Evolutionary conservation across 225 moss, liverwort and hornwort genomes (phyloP).

Genomic region (Ulota crispa): DNA sequence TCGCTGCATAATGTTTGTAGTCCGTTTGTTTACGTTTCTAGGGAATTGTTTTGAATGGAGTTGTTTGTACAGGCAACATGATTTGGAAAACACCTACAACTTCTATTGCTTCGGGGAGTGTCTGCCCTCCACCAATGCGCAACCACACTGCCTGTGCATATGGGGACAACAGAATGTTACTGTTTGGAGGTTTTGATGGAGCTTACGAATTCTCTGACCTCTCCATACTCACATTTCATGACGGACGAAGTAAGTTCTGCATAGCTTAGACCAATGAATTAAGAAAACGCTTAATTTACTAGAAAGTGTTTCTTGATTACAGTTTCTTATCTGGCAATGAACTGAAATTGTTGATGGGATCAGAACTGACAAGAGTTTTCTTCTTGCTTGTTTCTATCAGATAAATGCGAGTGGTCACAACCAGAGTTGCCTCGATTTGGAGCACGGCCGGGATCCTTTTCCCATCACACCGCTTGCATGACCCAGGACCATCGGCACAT

Average conservation of each 20-base stretch:
- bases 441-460: constrained; percentile 67
- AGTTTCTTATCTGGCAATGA: constrained; percentile 10
- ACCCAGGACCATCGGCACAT: constrained; percentile 55
- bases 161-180: constrained; percentile 61
- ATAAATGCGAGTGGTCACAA: constrained; percentile 84
- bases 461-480: constrained; percentile 89
- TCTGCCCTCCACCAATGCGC: constrained; percentile 78
- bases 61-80: constrained; percentile 48
- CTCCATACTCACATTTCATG: constrained; percentile 61
- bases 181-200: constrained; percentile 96
- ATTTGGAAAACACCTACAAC: constrained; percentile 57
- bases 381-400: constrained; percentile 37
- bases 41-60: background rate
- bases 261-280: background rate
- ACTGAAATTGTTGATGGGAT: background rate
- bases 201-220: constrained; percentile 71
- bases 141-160: constrained; percentile 83
- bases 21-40: background rate
- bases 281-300: background rate
- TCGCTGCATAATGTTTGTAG: background rate
- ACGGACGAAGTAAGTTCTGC: constrained; percentile 61
- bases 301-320: background rate
- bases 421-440: constrained; percentile 47
- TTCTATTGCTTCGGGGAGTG: constrained; percentile 49
- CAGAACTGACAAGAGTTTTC: background rate